Base-by-base conservation (phyloP, 1,284 basidiomycete species). In the Sparassis latifolia region DNA sequence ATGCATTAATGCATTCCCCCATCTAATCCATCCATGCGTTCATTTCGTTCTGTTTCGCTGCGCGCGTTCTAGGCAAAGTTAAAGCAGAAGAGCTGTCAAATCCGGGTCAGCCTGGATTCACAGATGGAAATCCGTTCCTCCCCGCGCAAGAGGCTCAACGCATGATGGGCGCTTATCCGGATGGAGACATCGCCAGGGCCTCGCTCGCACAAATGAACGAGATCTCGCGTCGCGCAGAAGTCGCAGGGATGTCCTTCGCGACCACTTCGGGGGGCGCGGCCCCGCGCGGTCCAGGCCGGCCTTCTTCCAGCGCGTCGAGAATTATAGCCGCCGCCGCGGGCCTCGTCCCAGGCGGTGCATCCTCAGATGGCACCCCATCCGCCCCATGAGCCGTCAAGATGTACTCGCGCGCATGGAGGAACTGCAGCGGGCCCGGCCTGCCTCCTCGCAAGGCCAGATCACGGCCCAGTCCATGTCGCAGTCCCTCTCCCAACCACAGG, bases 181-280 rank as follows among this genome's bases (percentile, higher is more conserved):
- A 79, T 59, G 69, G 69, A 48, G 79, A 78, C 55, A 75, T 86
- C 44, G 83, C 82, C 1, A 74, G 78, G 32, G 81, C 81, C 4
- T 71, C 71, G 12, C 74, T 88, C 55, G 74, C 79, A 57, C 84
- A 87, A 64, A 84, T 90, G 80, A 88, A 81, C 66, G 84, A 88
- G 63, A 77, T 86, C 55, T 83, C 83, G 30, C 70, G 82, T 45
- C 74, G 83, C 33, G 82, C 80, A 28, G 70, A 72, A 59, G 68
- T 62, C 48, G 69, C 65, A 40, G 69, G 72, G 3, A 63, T 69
- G 70, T 64, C 68, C 39, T 75, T 78, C 65, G 55, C 55, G 31
- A 20, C 50, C 58, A 31, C 47, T 44, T 33, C 28, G 31, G 4
- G n/a, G 4, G 1, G 12, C 32, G 45, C 27, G 46, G 48, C 51